These are phyloP conservation scores for Barnettozyma vustinii DNA, from an alignment of 805 yeast species.

Conservation along the genomic window DNA sequence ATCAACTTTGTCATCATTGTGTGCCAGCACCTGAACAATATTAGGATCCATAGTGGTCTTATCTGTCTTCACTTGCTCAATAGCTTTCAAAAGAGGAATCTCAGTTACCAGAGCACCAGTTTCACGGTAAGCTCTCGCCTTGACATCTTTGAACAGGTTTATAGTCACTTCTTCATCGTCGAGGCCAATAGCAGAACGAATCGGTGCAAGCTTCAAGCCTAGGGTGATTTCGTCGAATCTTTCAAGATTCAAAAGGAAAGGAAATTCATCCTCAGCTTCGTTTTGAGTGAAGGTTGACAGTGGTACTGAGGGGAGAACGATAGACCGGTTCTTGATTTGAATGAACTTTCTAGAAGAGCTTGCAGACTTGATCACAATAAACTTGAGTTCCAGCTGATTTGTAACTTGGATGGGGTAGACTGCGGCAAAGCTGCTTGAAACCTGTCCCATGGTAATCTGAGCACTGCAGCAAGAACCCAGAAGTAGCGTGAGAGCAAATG, in stretches of 20 bases:
- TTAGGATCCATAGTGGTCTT: slow-evolving; percentile 2
- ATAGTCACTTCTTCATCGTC: background rate
- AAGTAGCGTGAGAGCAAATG: background rate
- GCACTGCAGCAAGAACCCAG: background rate
- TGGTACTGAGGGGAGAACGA: slow-evolving; percentile 6
- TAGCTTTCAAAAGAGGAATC: background rate
- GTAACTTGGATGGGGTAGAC: background rate
- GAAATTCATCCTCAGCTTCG: slow-evolving; percentile 6
- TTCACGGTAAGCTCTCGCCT: background rate
- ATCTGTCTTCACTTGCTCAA: background rate
- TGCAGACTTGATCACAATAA: background rate
- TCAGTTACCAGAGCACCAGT: background rate
- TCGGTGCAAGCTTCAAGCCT: background rate
- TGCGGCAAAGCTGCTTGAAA: background rate
- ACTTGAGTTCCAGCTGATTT: background rate
- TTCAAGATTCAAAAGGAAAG: slow-evolving; percentile 7
- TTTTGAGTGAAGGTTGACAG: slow-evolving; percentile 12
- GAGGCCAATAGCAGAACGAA: background rate
- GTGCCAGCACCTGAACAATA: background rate
- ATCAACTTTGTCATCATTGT: background rate
- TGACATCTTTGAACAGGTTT: background rate
- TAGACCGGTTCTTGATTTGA: background rate
- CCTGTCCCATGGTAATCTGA: background rate
- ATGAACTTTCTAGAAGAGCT: background rate
- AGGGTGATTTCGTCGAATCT: slow-evolving; percentile 1